Base-by-base conservation (phyloP, 1,284 basidiomycete genomes). In the Fistulinella cinereoalba region DNA sequence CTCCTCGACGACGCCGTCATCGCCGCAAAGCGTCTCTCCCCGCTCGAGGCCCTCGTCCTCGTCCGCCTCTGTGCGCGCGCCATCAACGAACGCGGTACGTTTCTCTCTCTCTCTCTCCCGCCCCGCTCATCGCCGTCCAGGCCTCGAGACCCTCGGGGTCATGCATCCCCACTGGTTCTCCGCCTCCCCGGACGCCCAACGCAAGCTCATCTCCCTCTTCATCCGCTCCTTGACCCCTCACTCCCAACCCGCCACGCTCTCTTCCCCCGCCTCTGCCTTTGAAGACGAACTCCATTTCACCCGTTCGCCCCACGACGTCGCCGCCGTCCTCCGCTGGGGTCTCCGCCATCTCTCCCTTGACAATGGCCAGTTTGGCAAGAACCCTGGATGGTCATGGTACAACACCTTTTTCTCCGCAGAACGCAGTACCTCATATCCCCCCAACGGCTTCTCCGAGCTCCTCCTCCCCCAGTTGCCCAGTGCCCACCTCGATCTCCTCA, bases 151-250 rank as follows among this genome's bases (percentile, higher is more conserved):
- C 3, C 79, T 86, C 41, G 86, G 86, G 24, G 73, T 89, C 33
- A 88, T 89, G 84, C 83, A 85, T 56, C 85, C 87, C 5, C 83
- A 88, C 61, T 89, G 84, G 85, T 73, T 85, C 58, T 83, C 85
- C 36, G 73, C 86, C 15, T 86, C 83, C 15, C 77, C 78, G 9
- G 76, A 80, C 10, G 66, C 75, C 25, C 87, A 89, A 62, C 79
- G 77, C 56, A 79, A 70, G 56, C 78, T 89, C 28, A 80, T 88
- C 44, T 84, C 84, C 19, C 73, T 83, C 49, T 88, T 82, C 66
- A 71, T 89, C 53, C 77, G 76, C 53, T 85, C 85, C 6, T 71
- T 85, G 62, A 66, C 72, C 56, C 58, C 75, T 34, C 71, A 71
- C 52, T 71, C 53, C 54, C 64, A 71, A 33, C 68, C 62, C 49